phyloP scores from a whole-genome alignment of 169 alveolate genomes.

The Cytauxzoon felis region DNA sequence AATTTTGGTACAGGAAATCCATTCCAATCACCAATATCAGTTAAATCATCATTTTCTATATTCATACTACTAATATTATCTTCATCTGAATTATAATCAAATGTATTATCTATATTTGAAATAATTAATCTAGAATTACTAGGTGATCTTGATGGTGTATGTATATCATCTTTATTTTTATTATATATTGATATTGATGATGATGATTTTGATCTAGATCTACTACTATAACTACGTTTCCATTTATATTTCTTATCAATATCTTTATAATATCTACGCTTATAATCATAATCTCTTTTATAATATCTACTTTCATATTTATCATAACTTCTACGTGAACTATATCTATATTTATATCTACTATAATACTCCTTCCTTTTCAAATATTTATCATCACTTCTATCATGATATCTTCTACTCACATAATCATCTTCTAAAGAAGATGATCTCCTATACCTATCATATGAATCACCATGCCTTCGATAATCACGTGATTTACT shows the following conservation, averaged over 20 bases:
- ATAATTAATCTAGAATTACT: no score
- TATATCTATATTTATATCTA: background rate
- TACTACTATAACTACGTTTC: background rate
- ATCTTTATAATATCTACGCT: background rate
- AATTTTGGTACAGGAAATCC: slow-evolving; percentile 46
- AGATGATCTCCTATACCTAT: background rate
- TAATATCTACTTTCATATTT: background rate
- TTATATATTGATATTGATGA: no score
- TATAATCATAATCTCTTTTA: background rate
- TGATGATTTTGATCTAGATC: no score
- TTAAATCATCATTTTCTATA: no score
- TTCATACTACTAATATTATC: no score
- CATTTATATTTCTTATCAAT: background rate
- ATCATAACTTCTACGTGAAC: background rate
- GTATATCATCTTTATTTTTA: no score
- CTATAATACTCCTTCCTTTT: background rate
- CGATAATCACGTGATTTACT: no score
- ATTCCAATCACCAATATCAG: slow-evolving; percentile 10
- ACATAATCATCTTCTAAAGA: background rate
- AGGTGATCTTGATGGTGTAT: no score
- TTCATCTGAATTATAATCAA: no score
- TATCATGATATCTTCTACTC: background rate
- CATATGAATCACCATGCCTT: no score
- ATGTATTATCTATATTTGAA: no score
- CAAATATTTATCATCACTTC: background rate